A percentile compares a stretch with the other conserved stretches of the same genome.
Evolutionary conservation across 2,329 filamentous ascomycete species (phyloP).

Genomic region (Colletotrichum lindemuthianum): DNA sequence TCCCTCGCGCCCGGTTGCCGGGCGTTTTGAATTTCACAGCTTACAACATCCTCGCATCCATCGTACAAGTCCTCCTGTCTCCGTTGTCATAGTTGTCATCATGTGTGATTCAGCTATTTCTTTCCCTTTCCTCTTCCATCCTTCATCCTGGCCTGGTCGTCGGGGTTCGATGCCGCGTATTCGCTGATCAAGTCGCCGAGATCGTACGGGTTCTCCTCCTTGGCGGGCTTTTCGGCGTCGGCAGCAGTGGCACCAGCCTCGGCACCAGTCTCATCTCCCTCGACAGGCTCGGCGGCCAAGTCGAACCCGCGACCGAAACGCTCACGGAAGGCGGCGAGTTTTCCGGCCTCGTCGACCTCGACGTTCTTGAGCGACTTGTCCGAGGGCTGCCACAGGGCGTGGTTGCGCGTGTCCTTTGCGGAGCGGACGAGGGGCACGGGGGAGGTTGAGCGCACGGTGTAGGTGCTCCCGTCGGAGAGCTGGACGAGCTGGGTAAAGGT

Average conservation of each 20-base stretch:
- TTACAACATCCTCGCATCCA: slow-evolving; percentile 12
- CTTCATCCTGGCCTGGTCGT: slow-evolving; percentile 48
- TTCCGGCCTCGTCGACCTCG: slow-evolving; percentile 94
- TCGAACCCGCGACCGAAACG: slow-evolving; percentile 90
- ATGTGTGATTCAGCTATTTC: slow-evolving; percentile 46
- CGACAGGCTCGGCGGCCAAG: slow-evolving; percentile 51
- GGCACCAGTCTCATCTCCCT: slow-evolving; percentile 15
- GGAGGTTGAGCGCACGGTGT: slow-evolving; percentile 80
- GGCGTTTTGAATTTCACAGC: slow-evolving; percentile 14
- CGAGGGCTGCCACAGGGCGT: slow-evolving; percentile 89
- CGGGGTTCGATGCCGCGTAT: slow-evolving; percentile 50
- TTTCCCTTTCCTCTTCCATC: slow-evolving; percentile 58
- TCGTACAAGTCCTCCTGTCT: slow-evolving; percentile 25
- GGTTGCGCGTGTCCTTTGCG: slow-evolving; percentile 88
- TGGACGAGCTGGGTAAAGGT: slow-evolving; percentile 97
- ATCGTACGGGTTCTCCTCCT: slow-evolving; percentile 41
- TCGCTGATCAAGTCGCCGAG: slow-evolving; percentile 63
- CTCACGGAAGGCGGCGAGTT: slow-evolving; percentile 84
- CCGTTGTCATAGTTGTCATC: background rate
- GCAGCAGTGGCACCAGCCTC: slow-evolving; percentile 40
- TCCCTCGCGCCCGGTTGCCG: slow-evolving; percentile 3
- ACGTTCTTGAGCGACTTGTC: slow-evolving; percentile 84
- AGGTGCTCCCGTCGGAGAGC: slow-evolving; percentile 90
- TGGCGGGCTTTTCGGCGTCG: slow-evolving; percentile 31
- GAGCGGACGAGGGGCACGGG: slow-evolving; percentile 69